Conservation (phyloP, 225 moss, liverwort and hornwort species). For the Neckera pumila region DNA sequence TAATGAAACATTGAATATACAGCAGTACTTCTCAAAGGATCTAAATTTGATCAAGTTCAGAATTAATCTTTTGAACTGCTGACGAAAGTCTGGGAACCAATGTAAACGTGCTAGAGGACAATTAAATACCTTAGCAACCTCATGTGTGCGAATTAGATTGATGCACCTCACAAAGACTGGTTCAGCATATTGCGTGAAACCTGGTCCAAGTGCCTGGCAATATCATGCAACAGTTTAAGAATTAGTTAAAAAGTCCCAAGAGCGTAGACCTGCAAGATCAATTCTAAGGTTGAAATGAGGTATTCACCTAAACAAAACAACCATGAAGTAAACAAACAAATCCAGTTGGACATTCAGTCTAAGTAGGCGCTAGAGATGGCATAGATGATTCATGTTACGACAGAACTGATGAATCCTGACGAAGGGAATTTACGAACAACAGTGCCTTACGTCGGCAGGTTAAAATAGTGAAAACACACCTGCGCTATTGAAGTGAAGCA, state of each 20-base stretch:
- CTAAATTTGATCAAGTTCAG: neutral
- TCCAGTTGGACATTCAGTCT: neutral
- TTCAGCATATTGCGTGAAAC: conserved; percentile 93
- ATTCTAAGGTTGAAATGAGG: neutral
- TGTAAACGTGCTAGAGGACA: neutral
- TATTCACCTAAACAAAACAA: neutral
- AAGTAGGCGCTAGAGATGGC: neutral
- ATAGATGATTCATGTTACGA: neutral
- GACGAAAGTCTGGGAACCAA: neutral
- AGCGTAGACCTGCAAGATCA: neutral
- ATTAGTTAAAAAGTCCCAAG: neutral
- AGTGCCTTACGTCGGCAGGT: neutral
- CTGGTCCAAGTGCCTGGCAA: conserved; percentile 82
- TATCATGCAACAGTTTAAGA: neutral
- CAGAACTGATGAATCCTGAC: neutral
- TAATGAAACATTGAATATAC: neutral
- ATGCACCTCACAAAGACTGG: conserved; percentile 96
- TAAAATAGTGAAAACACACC: conserved; percentile 18
- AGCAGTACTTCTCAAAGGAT: neutral
- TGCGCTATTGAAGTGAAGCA: conserved; percentile 98
- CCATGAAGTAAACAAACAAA: neutral
- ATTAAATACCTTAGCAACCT: conserved; percentile 73
- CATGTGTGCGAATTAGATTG: conserved; percentile 89
- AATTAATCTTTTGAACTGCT: neutral
- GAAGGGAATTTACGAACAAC: neutral